Evolutionary conservation across 306 rosid genomes (phyloP).

Genomic region (Cucumis melo): DNA sequence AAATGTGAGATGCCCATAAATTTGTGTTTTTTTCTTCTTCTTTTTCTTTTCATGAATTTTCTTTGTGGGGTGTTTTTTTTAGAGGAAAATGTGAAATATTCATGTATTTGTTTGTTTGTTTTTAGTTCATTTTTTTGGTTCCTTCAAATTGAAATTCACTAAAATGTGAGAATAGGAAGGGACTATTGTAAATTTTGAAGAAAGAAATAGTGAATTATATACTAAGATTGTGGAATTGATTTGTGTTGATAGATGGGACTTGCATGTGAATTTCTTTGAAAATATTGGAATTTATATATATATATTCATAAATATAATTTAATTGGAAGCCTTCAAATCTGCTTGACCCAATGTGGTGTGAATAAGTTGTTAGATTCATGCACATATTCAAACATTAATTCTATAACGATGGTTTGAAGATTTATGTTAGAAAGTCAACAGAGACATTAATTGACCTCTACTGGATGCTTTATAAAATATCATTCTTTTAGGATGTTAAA

Average conservation of each 20-base stretch:
- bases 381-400: background rate
- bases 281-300: no score
- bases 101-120: background rate
- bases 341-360: background rate
- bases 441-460: background rate
- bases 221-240: background rate
- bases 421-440: background rate
- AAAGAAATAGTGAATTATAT: background rate
- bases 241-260: background rate
- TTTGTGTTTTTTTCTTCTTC: background rate
- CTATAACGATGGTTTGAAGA: background rate
- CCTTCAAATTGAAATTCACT: background rate
- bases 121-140: conserved; percentile 1
- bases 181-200: background rate
- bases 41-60: background rate
- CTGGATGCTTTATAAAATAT: no score
- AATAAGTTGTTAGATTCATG: background rate
- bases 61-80: background rate
- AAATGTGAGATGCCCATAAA: conserved; percentile 72
- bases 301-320: background rate
- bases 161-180: background rate
- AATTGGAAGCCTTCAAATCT: background rate
- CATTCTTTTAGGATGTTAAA: no score
- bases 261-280: background rate
- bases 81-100: background rate